Evolutionary conservation across 2,329 filamentous ascomycete species (phyloP), one percentile per base, ranked within the genome.

Genomic region (Colletotrichum sidae): DNA sequence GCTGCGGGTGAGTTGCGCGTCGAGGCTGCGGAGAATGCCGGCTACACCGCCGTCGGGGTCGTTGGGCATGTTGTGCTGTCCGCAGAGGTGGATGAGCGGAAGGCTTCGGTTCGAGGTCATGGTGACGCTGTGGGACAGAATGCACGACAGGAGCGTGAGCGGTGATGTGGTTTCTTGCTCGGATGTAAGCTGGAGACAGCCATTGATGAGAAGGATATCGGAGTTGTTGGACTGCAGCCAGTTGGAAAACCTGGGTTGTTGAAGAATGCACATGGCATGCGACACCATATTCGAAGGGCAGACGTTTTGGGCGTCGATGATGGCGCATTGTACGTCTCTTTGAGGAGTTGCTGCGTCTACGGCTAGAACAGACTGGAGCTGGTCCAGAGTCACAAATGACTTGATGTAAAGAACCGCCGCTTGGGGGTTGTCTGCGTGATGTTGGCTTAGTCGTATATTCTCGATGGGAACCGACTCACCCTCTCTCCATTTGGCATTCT

Each of bases 271-370:
- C 33, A 61, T 34, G 12, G 52, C 59, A 8, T 35, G 52, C 4
- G 6, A 33, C 6, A 42, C 37, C 51, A 61, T 13, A 1, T 61
- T 39, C 8, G 45, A 37, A 4, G 59, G 15, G 6, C 52, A 61
- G 11, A 39, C 38, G n/a, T 61, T 61, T 17, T 56, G 59, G 2
- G 59, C 59, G 15, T 61, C 58, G 4, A 61, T 44, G 25, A 61
- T 42, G 6, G 44, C 39, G 5, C 45, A 55, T 2, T 33, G 38
- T 6, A 61, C 17, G 33, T 61, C 59, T 38, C 34, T 51, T 13
- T 45, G 38, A 5, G 8, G n/a, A 2, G 33, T 7, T 6, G 6
- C 33, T 33, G 53, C 12, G 38, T 61, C 34, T 4, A 51, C 12
- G 9, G 37, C 38, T 4, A 61, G 25, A 9, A 47, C 34, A 6